These are phyloP conservation scores for Melanopsichium pennsylvanicum DNA, from an alignment of 1,284 basidiomycete species.

Conservation along the genomic window DNA sequence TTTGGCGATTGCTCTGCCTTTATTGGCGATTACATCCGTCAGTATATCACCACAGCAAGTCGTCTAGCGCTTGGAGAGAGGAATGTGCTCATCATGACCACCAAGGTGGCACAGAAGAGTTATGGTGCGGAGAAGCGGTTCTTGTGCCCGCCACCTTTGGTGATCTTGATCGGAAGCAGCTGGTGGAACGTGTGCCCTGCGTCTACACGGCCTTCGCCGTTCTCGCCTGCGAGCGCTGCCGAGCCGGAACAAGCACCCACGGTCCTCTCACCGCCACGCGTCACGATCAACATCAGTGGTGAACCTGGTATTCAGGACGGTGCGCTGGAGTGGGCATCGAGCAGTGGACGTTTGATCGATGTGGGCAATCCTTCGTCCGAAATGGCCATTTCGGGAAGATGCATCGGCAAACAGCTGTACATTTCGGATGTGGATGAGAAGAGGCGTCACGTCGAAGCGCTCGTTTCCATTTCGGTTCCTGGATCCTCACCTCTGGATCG, in stretches of 20 bases:
- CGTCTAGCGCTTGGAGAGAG: constrained; percentile 89
- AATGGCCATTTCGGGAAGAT: constrained; percentile 72
- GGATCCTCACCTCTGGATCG: constrained; percentile 72
- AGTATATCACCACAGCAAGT: constrained; percentile 82
- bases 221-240: constrained; percentile 51
- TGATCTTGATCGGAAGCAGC: constrained; percentile 89
- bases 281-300: constrained; percentile 88
- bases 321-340: constrained; percentile 82
- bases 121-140: constrained; percentile 97
- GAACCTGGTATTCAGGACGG: constrained; percentile 83
- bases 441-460: constrained; percentile 54
- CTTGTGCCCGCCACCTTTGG: constrained; percentile 93
- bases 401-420: constrained; percentile 87
- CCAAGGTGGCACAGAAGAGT: constrained; percentile 94
- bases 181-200: constrained; percentile 76
- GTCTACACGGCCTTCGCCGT: constrained; percentile 54
- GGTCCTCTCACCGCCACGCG: constrained; percentile 79
- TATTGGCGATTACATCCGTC: constrained; percentile 51
- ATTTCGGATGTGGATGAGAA: constrained; percentile 77
- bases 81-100: constrained; percentile 93
- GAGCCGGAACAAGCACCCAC: constrained; percentile 62
- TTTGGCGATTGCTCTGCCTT: constrained; percentile 52
- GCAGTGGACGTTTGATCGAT: constrained; percentile 82
- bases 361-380: constrained; percentile 71
- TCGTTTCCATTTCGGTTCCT: constrained; percentile 77